Percentiles rank a stretch among this genome's conserved stretches.
These are phyloP conservation scores for Ustilago trichophora DNA, from an alignment of 1,284 basidiomycete species.

Conservation along the genomic window DNA sequence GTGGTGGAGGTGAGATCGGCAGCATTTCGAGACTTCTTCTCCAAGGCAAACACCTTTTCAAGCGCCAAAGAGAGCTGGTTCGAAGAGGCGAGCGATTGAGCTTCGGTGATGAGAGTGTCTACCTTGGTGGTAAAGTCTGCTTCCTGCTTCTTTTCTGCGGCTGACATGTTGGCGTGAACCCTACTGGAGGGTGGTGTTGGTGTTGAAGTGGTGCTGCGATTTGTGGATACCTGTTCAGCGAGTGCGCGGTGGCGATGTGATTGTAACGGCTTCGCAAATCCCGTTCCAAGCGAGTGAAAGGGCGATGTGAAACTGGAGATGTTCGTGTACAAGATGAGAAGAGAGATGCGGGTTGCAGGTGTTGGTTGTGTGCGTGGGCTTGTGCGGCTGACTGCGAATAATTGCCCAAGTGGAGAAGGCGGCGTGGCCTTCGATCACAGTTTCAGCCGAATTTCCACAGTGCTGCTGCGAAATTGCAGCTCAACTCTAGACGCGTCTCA, in stretches of 20 bases:
- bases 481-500: too few species aligned
- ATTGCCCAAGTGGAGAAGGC: conserved; percentile 20
- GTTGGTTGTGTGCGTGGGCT: conserved; percentile 13
- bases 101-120: conserved; percentile 69
- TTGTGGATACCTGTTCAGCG: too few species aligned
- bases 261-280: too few species aligned
- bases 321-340: too few species aligned
- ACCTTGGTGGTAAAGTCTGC: conserved; percentile 71
- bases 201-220: not conserved
- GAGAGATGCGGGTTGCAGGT: not conserved
- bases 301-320: too few species aligned
- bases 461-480: too few species aligned
- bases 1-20: conserved; percentile 91
- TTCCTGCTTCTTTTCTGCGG: conserved; percentile 70
- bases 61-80: conserved; percentile 84
- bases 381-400: conserved; percentile 18
- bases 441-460: too few species aligned
- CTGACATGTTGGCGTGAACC: conserved; percentile 41
- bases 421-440: conserved; percentile 52
- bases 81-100: conserved; percentile 69
- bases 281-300: too few species aligned
- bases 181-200: not conserved
- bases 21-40: conserved; percentile 97
- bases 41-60: conserved; percentile 86
- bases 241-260: too few species aligned